Percentiles rank a stretch among this genome's conserved stretches.
Evolutionary conservation across 2,329 filamentous ascomycete species (phyloP).

Genomic region (Diaporthe velutina): DNA sequence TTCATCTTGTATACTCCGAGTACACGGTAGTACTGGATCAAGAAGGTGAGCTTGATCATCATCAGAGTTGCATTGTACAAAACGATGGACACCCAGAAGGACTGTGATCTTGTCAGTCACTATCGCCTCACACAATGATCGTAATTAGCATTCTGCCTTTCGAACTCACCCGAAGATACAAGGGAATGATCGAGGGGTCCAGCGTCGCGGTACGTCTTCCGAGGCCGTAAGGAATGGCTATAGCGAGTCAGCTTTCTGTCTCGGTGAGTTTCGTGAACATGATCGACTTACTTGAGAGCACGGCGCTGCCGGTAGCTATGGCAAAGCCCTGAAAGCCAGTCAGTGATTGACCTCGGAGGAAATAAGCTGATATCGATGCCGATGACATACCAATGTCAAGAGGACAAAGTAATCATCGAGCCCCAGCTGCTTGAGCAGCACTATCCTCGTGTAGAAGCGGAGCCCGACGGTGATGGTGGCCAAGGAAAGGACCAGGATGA

Average conservation of each 20-base stretch:
- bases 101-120: constrained; percentile 42
- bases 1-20: constrained; percentile 50
- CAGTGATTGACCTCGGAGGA: background rate
- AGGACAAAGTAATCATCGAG: constrained; percentile 50
- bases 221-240: constrained; percentile 35
- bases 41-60: constrained; percentile 53
- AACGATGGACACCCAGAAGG: constrained; percentile 54
- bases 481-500: constrained; percentile 30
- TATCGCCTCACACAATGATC: background rate
- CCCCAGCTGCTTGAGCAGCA: constrained; percentile 47
- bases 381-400: constrained; percentile 54
- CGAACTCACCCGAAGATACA: constrained; percentile 32
- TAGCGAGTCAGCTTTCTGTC: constrained; percentile 18
- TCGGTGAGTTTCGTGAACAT: constrained; percentile 26
- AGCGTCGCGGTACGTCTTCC: constrained; percentile 34
- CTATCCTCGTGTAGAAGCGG: constrained; percentile 48
- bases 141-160: background rate
- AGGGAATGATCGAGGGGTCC: background rate
- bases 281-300: constrained; percentile 37
- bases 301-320: constrained; percentile 32
- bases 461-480: constrained; percentile 44
- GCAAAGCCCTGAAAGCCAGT: constrained; percentile 22
- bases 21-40: constrained; percentile 55
- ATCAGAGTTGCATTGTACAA: constrained; percentile 53
- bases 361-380: background rate